Conservation (phyloP, 192 early-diverging fungal genomes). For the Oehlia diaphana region DNA sequence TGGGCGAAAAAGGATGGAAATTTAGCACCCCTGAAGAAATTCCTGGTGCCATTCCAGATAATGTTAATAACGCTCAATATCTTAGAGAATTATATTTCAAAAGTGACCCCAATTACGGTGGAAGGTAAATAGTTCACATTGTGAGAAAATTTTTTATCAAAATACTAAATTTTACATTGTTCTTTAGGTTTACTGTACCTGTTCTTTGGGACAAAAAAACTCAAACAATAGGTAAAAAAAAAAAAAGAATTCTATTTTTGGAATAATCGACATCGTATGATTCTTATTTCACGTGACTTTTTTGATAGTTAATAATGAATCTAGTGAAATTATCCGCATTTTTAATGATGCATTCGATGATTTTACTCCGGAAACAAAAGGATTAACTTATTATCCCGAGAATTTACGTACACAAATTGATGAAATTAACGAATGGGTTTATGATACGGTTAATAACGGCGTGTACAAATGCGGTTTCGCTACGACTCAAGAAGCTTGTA, state of each 20-base stretch:
- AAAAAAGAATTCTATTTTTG: no score
- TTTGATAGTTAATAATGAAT: slow-evolving; percentile 86
- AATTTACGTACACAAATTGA: slow-evolving; percentile 78
- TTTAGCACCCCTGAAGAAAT: slow-evolving; percentile 70
- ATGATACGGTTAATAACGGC: slow-evolving; percentile 94
- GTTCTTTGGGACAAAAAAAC: slow-evolving; percentile 96
- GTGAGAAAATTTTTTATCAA: neutral
- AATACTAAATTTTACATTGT: neutral
- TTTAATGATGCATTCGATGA: slow-evolving; percentile 89
- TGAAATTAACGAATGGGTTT: slow-evolving; percentile 86
- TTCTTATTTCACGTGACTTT: neutral
- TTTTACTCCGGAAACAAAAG: slow-evolving; percentile 61
- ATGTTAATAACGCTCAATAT: slow-evolving; percentile 71
- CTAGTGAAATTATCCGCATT: slow-evolving; percentile 94
- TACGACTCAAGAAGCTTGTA: slow-evolving; percentile 76
- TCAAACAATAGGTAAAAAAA: slow-evolving; percentile 70
- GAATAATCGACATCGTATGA: neutral
- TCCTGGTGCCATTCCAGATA: slow-evolving; percentile 77
- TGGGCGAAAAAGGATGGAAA: slow-evolving; percentile 83
- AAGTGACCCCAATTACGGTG: slow-evolving; percentile 74
- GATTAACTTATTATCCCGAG: slow-evolving; percentile 80
- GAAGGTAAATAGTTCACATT: slow-evolving; percentile 29
- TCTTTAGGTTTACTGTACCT: slow-evolving; percentile 83
- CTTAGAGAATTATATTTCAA: slow-evolving; percentile 91
- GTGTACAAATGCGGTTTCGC: slow-evolving; percentile 96